Evolutionary conservation across 768 basidiomycete species (phyloP).

Genomic region (Baorangia bicolor): DNA sequence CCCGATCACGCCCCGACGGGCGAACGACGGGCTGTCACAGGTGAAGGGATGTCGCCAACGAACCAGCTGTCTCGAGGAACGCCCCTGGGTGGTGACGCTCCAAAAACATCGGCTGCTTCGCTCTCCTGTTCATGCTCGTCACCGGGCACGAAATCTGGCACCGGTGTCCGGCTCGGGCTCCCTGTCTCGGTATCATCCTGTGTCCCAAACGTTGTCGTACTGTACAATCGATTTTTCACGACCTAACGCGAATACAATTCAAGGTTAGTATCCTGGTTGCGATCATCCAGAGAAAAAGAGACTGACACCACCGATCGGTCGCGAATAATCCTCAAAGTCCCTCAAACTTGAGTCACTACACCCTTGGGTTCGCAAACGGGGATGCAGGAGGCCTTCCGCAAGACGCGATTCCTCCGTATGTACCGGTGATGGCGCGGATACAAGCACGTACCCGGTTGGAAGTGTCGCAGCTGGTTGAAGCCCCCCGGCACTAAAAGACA

Average conservation of each 20-base stretch:
- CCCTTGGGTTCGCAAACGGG: constrained; percentile 24
- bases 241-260: constrained; percentile 12
- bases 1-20: not conserved
- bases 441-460: constrained; percentile 2
- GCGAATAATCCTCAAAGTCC: constrained; percentile 35
- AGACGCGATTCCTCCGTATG: constrained; percentile 27
- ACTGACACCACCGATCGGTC: constrained; percentile 33
- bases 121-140: constrained; percentile 4
- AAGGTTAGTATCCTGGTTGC: not conserved
- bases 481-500: not conserved
- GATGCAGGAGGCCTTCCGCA: constrained; percentile 32
- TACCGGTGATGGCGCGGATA: constrained; percentile 20
- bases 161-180: constrained; percentile 1
- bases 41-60: not conserved
- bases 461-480: not conserved
- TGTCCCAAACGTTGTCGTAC: constrained; percentile 35
- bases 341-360: constrained; percentile 27
- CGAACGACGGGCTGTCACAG: not conserved
- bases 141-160: not conserved
- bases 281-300: not conserved
- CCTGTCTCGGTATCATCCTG: constrained; percentile 20
- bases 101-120: constrained; percentile 11
- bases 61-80: constrained; percentile 12
- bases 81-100: not conserved
- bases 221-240: constrained; percentile 31